A percentile compares a stretch with the other conserved stretches of the same genome.
Conservation (phyloP, 768 basidiomycete species). For the Hortiboletus campestris region DNA sequence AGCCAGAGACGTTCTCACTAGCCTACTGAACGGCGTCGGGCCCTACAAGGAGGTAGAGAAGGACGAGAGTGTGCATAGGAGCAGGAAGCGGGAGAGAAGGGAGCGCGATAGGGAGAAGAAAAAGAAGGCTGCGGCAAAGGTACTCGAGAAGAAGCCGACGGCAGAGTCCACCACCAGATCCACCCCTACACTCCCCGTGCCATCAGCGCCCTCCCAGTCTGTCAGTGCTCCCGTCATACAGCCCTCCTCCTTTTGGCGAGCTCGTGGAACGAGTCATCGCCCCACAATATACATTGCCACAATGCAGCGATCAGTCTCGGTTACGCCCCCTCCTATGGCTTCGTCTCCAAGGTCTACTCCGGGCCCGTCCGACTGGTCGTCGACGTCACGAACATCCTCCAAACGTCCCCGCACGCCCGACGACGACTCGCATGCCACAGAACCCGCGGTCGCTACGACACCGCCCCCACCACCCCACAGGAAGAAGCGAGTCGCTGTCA, state of each 20-base stretch:
- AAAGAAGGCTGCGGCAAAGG: slow-evolving; percentile 36
- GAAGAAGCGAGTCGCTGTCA: slow-evolving; percentile 62
- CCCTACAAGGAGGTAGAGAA: slow-evolving; percentile 63
- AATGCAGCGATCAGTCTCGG: slow-evolving; percentile 67
- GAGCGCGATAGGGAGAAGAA: slow-evolving; percentile 52
- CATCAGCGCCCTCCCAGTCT: slow-evolving; percentile 19
- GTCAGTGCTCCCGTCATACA: slow-evolving; percentile 32
- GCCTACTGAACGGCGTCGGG: slow-evolving; percentile 71
- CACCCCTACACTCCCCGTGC: slow-evolving; percentile 19
- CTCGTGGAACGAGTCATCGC: slow-evolving; percentile 38
- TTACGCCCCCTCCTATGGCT: slow-evolving; percentile 67
- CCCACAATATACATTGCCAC: slow-evolving; percentile 73
- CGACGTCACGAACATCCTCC: slow-evolving; percentile 74
- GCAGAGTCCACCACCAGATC: slow-evolving; percentile 13
- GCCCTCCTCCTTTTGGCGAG: slow-evolving; percentile 60
- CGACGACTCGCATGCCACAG: slow-evolving; percentile 48
- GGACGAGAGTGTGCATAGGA: slow-evolving; percentile 55
- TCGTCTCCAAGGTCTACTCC: slow-evolving; percentile 73
- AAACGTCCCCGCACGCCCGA: slow-evolving; percentile 76
- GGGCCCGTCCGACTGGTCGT: slow-evolving; percentile 69
- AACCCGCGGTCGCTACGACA: slow-evolving; percentile 20
- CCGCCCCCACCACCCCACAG: slow-evolving; percentile 39
- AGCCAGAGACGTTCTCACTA: slow-evolving; percentile 73
- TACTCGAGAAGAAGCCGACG: slow-evolving; percentile 34
- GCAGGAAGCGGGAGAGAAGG: slow-evolving; percentile 47